A percentile compares a stretch with the other conserved stretches of the same genome.
phyloP scores from a whole-genome alignment of 257 asterid species.

The Ligustrum vulgare region DNA sequence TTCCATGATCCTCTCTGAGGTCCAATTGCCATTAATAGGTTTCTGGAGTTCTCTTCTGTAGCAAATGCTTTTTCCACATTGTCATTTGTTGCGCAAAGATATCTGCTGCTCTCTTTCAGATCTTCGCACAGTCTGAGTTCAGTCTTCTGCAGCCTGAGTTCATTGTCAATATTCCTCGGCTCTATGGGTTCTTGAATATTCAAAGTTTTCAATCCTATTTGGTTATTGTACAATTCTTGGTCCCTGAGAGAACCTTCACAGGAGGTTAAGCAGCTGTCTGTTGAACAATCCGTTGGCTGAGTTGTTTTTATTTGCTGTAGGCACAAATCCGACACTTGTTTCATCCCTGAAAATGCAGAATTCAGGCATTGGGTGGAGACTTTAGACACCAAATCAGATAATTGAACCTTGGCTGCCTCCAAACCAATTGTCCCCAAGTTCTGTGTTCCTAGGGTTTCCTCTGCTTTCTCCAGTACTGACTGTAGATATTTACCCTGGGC shows the following conservation, averaged over 20 bases:
- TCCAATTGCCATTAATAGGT: slow-evolving; percentile 68
- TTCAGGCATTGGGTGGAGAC: slow-evolving; percentile 43
- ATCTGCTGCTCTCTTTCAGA: slow-evolving; percentile 37
- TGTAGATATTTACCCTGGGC: slow-evolving; percentile 49
- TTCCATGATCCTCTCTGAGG: slow-evolving; percentile 53
- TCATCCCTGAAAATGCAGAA: slow-evolving; percentile 32
- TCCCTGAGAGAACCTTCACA: slow-evolving; percentile 63
- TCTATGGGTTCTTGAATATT: slow-evolving; percentile 39
- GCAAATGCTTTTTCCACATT: slow-evolving; percentile 37
- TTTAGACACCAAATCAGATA: slow-evolving; percentile 45
- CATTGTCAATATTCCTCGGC: slow-evolving; percentile 34
- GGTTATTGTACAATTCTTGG: slow-evolving; percentile 51
- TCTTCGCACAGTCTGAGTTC: slow-evolving; percentile 56
- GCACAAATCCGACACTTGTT: slow-evolving; percentile 31
- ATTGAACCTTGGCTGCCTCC: slow-evolving; percentile 43
- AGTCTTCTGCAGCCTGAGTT: slow-evolving; percentile 36
- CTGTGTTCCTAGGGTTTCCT: slow-evolving; percentile 35
- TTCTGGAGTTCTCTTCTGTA: slow-evolving; percentile 37
- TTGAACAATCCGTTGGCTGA: slow-evolving; percentile 64
- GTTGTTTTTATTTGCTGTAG: slow-evolving; percentile 48
- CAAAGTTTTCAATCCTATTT: slow-evolving; percentile 39
- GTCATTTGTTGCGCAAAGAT: slow-evolving; percentile 32
- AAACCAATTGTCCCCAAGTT: slow-evolving; percentile 37
- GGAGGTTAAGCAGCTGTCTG: slow-evolving; percentile 74
- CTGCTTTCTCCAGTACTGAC: slow-evolving; percentile 45